A percentile compares a stretch with the other conserved stretches of the same genome.
These are phyloP conservation scores for Hypoxylon sp. DNA, from an alignment of 2,329 filamentous ascomycete species.

Conservation along the genomic window DNA sequence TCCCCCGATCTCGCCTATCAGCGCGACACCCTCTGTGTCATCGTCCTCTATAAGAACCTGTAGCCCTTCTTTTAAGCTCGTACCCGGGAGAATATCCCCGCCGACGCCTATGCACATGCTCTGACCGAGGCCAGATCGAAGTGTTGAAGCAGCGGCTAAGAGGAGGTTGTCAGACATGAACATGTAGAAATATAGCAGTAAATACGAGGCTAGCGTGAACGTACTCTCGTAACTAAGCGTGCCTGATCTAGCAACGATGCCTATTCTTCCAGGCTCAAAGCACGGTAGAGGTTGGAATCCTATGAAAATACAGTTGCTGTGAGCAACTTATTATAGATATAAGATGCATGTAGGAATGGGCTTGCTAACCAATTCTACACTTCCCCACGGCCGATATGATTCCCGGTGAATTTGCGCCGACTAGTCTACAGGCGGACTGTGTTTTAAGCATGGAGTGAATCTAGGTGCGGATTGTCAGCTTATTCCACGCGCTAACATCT, in stretches of 20 bases:
- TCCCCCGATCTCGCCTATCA: constrained; percentile 80
- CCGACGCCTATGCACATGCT: constrained; percentile 80
- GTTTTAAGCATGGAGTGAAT: constrained; percentile 70
- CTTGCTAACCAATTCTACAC: constrained; percentile 59
- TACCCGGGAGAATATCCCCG: constrained; percentile 79
- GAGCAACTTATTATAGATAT: not conserved
- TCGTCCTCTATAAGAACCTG: constrained; percentile 74
- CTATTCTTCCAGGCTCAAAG: constrained; percentile 75
- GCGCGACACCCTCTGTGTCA: constrained; percentile 77
- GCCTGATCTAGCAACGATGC: constrained; percentile 79
- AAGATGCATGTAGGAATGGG: not conserved
- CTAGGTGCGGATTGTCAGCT: constrained; percentile 12
- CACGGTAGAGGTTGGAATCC: constrained; percentile 83
- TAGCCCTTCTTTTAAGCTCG: constrained; percentile 78
- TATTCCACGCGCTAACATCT: not conserved
- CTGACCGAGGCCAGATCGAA: constrained; percentile 76
- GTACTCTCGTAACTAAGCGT: constrained; percentile 76
- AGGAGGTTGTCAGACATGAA: constrained; percentile 17
- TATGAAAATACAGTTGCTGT: constrained; percentile 58
- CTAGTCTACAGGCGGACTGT: constrained; percentile 75
- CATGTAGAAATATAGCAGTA: not conserved
- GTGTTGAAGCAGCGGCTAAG: constrained; percentile 74
- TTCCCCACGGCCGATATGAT: constrained; percentile 78
- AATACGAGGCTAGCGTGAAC: not conserved
- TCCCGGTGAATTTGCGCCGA: constrained; percentile 79